Conservation (phyloP, 225 moss, liverwort and hornwort genomes). For the Marchantia polymorpha region DNA sequence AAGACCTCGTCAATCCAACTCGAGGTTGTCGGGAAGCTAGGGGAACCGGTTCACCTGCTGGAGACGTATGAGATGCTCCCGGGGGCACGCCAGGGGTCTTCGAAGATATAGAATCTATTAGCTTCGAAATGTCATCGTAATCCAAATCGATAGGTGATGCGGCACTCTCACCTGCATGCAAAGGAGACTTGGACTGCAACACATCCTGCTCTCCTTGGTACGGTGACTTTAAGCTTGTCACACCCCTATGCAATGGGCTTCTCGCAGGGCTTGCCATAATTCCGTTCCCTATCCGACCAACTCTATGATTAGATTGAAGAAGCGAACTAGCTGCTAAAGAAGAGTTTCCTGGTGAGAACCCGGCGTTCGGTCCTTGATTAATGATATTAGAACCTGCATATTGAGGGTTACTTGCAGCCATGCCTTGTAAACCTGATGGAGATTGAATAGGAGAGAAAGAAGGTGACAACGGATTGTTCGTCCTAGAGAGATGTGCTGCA, state of each 20-base stretch:
- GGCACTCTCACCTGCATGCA: constrained; percentile 85
- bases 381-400: constrained; percentile 50
- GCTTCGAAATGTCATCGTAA: constrained; percentile 72
- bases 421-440: constrained; percentile 61
- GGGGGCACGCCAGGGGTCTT: constrained; percentile 49
- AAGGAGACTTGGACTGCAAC: constrained; percentile 69
- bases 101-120: constrained; percentile 87
- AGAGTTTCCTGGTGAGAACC: constrained; percentile 60
- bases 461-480: constrained; percentile 46
- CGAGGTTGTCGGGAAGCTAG: constrained; percentile 55
- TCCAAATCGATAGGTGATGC: constrained; percentile 96
- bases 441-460: constrained; percentile 50
- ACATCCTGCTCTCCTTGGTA: constrained; percentile 71
- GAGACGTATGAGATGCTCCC: constrained; percentile 49
- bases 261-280: constrained; percentile 55
- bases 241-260: constrained; percentile 64
- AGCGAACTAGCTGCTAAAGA: constrained; percentile 32
- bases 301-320: constrained; percentile 72
- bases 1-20: constrained; percentile 25
- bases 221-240: constrained; percentile 46
- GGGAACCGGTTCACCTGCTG: constrained; percentile 50
- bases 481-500: constrained; percentile 46
- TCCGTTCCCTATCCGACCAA: constrained; percentile 56
- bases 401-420: constrained; percentile 50
- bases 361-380: constrained; percentile 52